Conservation (phyloP, 2,329 filamentous ascomycete genomes). For the Pseudonectria buxi region DNA sequence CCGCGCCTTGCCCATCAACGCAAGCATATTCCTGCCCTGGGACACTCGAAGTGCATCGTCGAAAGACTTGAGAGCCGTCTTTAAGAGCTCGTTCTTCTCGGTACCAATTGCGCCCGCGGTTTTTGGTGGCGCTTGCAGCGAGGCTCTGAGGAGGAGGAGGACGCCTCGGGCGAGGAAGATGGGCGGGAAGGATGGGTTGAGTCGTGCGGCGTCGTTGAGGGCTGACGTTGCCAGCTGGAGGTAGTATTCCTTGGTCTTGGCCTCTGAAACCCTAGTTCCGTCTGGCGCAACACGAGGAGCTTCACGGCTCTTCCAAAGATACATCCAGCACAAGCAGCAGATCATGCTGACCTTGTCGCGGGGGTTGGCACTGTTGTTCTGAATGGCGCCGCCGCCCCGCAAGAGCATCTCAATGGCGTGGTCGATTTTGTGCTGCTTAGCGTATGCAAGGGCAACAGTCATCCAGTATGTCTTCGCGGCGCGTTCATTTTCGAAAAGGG, state of each 20-base stretch:
- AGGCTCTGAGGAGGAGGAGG: constrained; percentile 79
- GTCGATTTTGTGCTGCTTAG: constrained; percentile 90
- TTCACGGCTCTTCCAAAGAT: constrained; percentile 81
- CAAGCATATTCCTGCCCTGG: constrained; percentile 82
- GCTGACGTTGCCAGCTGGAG: constrained; percentile 84
- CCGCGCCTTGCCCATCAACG: constrained; percentile 81
- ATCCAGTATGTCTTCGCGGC: constrained; percentile 94
- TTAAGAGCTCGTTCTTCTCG: constrained; percentile 71
- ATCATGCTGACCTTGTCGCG: constrained; percentile 83
- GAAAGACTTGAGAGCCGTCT: constrained; percentile 84
- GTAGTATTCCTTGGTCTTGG: constrained; percentile 88
- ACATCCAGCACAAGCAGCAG: constrained; percentile 83
- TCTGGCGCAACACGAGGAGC: constrained; percentile 60
- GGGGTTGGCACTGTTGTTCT: constrained; percentile 61
- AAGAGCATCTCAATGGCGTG: constrained; percentile 69
- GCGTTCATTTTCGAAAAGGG: constrained; percentile 87
- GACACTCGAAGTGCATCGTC: constrained; percentile 88
- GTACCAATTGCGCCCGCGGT: constrained; percentile 59
- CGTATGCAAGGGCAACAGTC: constrained; percentile 93
- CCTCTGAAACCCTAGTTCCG: constrained; percentile 58
- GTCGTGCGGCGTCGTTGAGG: constrained; percentile 89
- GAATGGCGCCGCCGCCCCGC: constrained; percentile 65
- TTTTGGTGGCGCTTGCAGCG: constrained; percentile 70
- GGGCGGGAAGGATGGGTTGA: constrained; percentile 87
- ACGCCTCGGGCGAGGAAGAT: constrained; percentile 89